Base-by-base conservation (phyloP, 1,284 basidiomycete genomes). In the Moesziomyces sp. region DNA sequence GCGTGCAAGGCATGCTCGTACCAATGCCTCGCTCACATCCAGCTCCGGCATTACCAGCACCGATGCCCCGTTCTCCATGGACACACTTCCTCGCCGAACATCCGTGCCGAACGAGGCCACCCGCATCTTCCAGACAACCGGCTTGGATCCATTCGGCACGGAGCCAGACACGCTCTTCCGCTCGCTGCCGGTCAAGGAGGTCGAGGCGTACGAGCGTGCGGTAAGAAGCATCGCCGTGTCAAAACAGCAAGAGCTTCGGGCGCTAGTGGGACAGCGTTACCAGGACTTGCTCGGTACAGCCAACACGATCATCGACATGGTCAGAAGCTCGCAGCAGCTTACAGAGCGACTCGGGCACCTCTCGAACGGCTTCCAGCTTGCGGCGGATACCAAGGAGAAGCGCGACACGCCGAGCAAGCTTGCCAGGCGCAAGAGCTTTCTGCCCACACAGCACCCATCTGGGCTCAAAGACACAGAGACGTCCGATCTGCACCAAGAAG, bases 291-390 rank as follows among this genome's bases (percentile, higher is more conserved):
- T 82, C 13, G 65, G 65, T 45, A 74, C 79, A 18, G 77, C 80
- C 40, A 72, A 68, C 46, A 74, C 78, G 23, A 74, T 82, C 58
- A 74, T 79, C 35, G 67, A 71, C 50, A 82, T 82, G 75, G 67
- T 73, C 16, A 46, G 49, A 16, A 73, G 70, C 51, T 67, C 79
- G 5, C 44, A 46, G 6, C 59, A 71, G 23, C 70, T 81, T 40
- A 61, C 63, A 24, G 35, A 59, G 11, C 50, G 68, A 30, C 65
- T 81, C 16, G 23, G 56, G 1, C 33, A 60, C 21, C 66, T 79
- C 3, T 56, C 60, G 3, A 30, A 54, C 38, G 59, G 60, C 30
- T 49, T 70, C 40, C 49, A 48, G 10, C 42, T 46, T 14, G 72
- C 67, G 9, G 50, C 51, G 16, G 30, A 42, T 8, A 21, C 23